phyloP scores from a whole-genome alignment of 1,139 yeast species.

The Meyerozyma sp. region DNA sequence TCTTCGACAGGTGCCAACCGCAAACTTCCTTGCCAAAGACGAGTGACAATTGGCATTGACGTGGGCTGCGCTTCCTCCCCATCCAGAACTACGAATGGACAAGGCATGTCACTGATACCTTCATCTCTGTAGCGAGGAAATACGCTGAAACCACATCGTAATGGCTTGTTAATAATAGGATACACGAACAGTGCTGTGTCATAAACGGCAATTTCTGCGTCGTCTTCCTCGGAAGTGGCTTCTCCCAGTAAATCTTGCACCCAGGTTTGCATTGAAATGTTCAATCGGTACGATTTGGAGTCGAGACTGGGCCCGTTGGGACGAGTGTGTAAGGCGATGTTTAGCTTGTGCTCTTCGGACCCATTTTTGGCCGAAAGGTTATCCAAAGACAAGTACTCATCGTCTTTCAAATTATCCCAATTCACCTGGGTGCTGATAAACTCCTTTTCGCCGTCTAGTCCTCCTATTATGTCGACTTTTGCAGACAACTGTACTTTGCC shows the following conservation, averaged over 20 bases:
- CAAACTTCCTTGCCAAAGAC: constrained; percentile 42
- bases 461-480: constrained; percentile 15
- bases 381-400: constrained; percentile 27
- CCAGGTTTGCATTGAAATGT: constrained; percentile 1
- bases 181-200: constrained; percentile 23
- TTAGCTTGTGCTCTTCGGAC: constrained; percentile 13
- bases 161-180: constrained; percentile 32
- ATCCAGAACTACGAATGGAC: constrained; percentile 29
- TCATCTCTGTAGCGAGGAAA: constrained; percentile 31
- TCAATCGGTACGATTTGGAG: not conserved
- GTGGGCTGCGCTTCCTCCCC: constrained; percentile 11
- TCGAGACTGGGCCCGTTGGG: constrained; percentile 8
- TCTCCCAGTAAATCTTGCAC: not conserved
- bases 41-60: constrained; percentile 38
- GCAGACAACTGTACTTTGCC: constrained; percentile 17
- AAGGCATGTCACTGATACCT: constrained; percentile 30
- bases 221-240: not conserved
- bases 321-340: constrained; percentile 23
- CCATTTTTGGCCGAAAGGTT: constrained; percentile 7
- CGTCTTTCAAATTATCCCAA: constrained; percentile 40
- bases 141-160: constrained; percentile 27
- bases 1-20: constrained; percentile 7
- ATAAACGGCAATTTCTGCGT: constrained; percentile 17
- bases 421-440: constrained; percentile 19
- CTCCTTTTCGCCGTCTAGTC: constrained; percentile 12